Evolutionary conservation across 352 stramenopile species (phyloP).

Genomic region (Phytophthora podocarpi): DNA sequence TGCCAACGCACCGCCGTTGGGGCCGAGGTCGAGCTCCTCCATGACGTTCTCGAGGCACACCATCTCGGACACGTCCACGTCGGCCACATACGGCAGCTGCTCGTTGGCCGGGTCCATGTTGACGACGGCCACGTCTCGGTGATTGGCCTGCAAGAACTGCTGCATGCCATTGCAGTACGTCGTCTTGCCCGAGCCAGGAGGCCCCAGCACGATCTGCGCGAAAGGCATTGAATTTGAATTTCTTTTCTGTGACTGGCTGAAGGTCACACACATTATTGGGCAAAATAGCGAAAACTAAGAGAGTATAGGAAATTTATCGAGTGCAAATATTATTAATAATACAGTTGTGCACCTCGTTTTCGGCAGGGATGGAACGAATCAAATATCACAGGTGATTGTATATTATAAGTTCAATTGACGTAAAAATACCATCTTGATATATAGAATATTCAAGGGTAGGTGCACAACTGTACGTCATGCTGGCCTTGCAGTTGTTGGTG

Average conservation of each 20-base stretch:
- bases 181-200: constrained; percentile 94
- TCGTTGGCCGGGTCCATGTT: constrained; percentile 99
- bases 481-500: neutral
- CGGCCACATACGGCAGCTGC: constrained; percentile 74
- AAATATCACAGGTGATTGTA: too few species aligned
- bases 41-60: constrained; percentile 96
- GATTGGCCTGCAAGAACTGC: constrained; percentile 85
- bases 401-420: too few species aligned
- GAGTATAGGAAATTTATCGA: neutral
- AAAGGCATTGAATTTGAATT: too few species aligned
- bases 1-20: constrained; percentile 89
- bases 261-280: neutral
- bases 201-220: constrained; percentile 76
- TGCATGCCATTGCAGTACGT: constrained; percentile 99
- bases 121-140: constrained; percentile 85
- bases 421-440: too few species aligned
- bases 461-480: neutral
- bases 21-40: constrained; percentile 94
- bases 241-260: too few species aligned
- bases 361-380: too few species aligned
- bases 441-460: too few species aligned
- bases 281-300: neutral
- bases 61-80: constrained; percentile 96
- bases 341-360: too few species aligned
- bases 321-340: too few species aligned